Conservation (phyloP, 169 alveolate genomes). For the Eimeria sp. region DNA sequence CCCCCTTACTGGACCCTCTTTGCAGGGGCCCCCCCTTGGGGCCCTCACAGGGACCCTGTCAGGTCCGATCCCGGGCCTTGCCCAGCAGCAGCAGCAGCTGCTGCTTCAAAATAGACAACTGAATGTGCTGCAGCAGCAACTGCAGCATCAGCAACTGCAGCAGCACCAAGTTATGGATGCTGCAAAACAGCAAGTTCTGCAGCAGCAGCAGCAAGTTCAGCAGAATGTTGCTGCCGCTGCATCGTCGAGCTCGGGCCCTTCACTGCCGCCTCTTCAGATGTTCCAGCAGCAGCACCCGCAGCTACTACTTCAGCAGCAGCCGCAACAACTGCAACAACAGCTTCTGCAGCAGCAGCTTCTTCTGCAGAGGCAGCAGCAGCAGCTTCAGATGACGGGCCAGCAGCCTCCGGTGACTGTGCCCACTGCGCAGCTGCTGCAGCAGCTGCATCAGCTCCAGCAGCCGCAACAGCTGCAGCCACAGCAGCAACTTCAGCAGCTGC, state of each 20-base stretch:
- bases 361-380: slow-evolving; percentile 60
- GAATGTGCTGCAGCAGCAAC: slow-evolving; percentile 47
- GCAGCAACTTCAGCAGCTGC: no score
- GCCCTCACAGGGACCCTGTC: neutral
- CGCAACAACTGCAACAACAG: slow-evolving; percentile 33
- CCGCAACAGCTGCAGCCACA: slow-evolving; percentile 10
- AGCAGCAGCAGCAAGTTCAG: slow-evolving; percentile 15
- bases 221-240: slow-evolving; percentile 49
- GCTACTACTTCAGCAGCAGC: slow-evolving; percentile 43
- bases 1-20: neutral
- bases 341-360: slow-evolving; percentile 57
- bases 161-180: slow-evolving; percentile 34
- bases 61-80: neutral
- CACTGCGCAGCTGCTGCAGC: slow-evolving; percentile 37
- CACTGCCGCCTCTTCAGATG: slow-evolving; percentile 36
- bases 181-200: slow-evolving; percentile 21
- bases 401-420: slow-evolving; percentile 22
- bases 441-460: slow-evolving; percentile 37
- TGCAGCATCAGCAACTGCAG: slow-evolving; percentile 36
- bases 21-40: slow-evolving; percentile 36
- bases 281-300: slow-evolving; percentile 52
- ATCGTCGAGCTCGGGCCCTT: neutral
- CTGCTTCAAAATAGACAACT: slow-evolving; percentile 34
- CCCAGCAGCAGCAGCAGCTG: slow-evolving; percentile 59
- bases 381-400: slow-evolving; percentile 37